Percentiles rank a stretch among this genome's conserved stretches.
Conservation (phyloP, 768 basidiomycete species). For the Amanita brunnescens region DNA sequence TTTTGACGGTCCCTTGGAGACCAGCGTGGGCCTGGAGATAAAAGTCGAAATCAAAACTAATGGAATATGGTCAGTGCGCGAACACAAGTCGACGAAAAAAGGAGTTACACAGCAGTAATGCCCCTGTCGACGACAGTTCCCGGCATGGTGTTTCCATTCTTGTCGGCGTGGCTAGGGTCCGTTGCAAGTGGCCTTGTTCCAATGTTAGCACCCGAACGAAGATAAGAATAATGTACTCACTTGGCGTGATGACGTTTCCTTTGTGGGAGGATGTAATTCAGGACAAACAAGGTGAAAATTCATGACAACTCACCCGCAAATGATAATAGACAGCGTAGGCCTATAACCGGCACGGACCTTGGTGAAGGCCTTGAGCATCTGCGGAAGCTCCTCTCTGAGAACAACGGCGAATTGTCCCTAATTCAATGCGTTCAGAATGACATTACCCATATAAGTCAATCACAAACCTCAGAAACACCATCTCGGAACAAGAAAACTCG, state of each 20-base stretch:
- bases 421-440: no score
- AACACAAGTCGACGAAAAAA: neutral
- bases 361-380: no score
- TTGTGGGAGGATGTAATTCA: neutral
- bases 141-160: slow-evolving; percentile 69
- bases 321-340: no score
- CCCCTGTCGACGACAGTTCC: slow-evolving; percentile 80
- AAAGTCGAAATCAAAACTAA: slow-evolving; percentile 56
- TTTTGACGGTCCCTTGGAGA: slow-evolving; percentile 58
- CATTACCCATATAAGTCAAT: slow-evolving; percentile 62
- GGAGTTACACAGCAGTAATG: slow-evolving; percentile 54
- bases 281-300: no score
- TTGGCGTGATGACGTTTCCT: slow-evolving; percentile 61
- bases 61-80: neutral
- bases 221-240: slow-evolving; percentile 22
- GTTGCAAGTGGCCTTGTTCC: slow-evolving; percentile 46
- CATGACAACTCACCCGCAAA: no score
- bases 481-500: slow-evolving; percentile 70
- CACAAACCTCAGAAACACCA: slow-evolving; percentile 67
- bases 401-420: no score
- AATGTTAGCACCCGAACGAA: slow-evolving; percentile 6
- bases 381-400: no score
- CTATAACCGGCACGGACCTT: no score
- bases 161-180: slow-evolving; percentile 37
- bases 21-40: slow-evolving; percentile 71